Conservation (phyloP, 2,329 filamentous ascomycete species). For the Exophiala bonariae region DNA sequence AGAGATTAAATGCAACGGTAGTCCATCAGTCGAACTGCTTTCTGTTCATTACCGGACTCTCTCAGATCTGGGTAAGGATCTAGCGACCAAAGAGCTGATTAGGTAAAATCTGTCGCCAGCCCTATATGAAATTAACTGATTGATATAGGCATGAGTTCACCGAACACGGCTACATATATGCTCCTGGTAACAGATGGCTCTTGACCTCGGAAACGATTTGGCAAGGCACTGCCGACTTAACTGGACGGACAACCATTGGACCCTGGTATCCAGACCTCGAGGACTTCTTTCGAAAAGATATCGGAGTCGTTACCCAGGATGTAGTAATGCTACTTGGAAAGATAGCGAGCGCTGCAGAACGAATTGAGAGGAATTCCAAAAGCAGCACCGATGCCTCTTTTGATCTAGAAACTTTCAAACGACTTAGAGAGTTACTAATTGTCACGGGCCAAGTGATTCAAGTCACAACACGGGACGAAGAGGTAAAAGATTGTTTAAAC, state of each 20-base stretch:
- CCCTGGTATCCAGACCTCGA: background rate
- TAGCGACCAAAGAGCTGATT: background rate
- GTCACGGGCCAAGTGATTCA: background rate
- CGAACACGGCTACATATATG: background rate
- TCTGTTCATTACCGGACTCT: background rate
- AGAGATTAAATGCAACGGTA: background rate
- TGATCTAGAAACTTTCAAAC: background rate
- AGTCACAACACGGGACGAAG: background rate
- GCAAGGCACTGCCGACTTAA: background rate
- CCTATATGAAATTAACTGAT: too few relatives aligned
- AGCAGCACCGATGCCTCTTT: too few relatives aligned
- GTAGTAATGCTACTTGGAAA: background rate
- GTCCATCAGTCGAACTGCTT: background rate
- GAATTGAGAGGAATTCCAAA: too few relatives aligned
- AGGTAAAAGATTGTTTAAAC: background rate
- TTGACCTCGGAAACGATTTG: background rate
- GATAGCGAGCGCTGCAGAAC: background rate
- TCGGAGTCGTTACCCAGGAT: constrained; percentile 1
- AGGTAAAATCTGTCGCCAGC: background rate
- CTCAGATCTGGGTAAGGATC: background rate
- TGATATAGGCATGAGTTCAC: background rate
- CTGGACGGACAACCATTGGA: constrained; percentile 1
- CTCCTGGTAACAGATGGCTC: background rate
- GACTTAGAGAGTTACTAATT: background rate
- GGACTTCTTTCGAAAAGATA: constrained; percentile 2